Conservation (phyloP, 2,329 filamentous ascomycete genomes). For the Fusarium devonianum region DNA sequence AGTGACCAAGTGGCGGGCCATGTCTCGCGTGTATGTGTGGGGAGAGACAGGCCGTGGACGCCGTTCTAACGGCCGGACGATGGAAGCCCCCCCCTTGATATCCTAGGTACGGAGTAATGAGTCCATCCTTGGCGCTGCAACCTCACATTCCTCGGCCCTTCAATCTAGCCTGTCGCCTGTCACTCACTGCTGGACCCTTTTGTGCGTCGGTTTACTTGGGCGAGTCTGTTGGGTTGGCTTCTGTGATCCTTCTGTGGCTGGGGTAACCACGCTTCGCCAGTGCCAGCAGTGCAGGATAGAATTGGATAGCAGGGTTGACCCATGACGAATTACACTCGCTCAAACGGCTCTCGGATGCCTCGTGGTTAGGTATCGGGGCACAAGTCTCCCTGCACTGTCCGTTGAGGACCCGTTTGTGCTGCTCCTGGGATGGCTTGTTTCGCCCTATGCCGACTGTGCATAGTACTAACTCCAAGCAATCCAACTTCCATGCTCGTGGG, state of each 20-base stretch:
- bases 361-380: too few species aligned
- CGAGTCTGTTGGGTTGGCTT: too few species aligned
- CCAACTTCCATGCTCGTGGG: too few species aligned
- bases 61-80: conserved; percentile 16
- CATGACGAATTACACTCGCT: conserved; percentile 20
- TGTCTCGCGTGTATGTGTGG: conserved; percentile 24
- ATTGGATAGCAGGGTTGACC: conserved; percentile 10
- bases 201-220: too few species aligned
- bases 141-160: conserved; percentile 22
- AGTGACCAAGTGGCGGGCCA: conserved; percentile 17
- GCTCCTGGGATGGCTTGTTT: conserved; percentile 21
- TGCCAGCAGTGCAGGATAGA: background rate
- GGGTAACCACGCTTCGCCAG: conserved; percentile 1
- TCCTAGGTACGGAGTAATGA: background rate
- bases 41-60: conserved; percentile 6
- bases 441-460: conserved; percentile 10
- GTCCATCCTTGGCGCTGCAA: conserved; percentile 10
- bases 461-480: conserved; percentile 17
- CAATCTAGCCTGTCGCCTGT: conserved; percentile 18
- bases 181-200: background rate
- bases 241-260: conserved; percentile 6
- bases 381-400: conserved; percentile 2
- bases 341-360: background rate
- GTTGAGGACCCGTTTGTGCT: conserved; percentile 6
- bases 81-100: conserved; percentile 20